Conservation (phyloP, 2,329 filamentous ascomycete species). For the Lasiodiplodia theobromae region DNA sequence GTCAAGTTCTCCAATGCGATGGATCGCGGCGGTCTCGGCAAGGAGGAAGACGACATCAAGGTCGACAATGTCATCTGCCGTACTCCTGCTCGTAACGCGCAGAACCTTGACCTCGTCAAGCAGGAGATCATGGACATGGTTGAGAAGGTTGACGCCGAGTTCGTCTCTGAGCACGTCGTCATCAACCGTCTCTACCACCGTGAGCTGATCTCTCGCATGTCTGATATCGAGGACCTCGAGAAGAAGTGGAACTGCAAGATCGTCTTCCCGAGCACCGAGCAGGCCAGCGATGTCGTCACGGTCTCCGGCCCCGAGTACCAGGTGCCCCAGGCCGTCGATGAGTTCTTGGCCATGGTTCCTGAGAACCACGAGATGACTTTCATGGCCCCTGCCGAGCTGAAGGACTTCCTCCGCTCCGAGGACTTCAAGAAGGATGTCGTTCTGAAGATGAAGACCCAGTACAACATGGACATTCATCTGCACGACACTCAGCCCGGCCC, state of each 20-base stretch:
- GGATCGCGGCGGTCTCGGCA: conserved; percentile 91
- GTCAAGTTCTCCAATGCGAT: conserved; percentile 99
- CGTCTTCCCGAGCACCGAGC: conserved; percentile 95
- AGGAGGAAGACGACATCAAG: conserved; percentile 97
- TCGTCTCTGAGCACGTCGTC: conserved; percentile 90
- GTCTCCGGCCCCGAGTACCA: conserved; percentile 98
- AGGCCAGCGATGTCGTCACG: conserved; percentile 93
- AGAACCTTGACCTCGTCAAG: conserved; percentile 96
- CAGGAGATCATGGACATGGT: conserved; percentile 99
- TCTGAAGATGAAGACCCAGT: conserved; percentile 85
- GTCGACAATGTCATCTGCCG: conserved; percentile 99
- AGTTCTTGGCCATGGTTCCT: conserved; percentile 96
- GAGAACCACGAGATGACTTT: conserved; percentile 93
- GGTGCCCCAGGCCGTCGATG: conserved; percentile 94
- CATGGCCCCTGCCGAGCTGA: conserved; percentile 75
- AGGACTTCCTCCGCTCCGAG: conserved; percentile 80
- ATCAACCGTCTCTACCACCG: conserved; percentile 96
- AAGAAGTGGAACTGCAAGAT: conserved; percentile 99
- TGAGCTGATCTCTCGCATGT: conserved; percentile 85
- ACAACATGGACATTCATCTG: conserved; percentile 86
- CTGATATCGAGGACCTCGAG: conserved; percentile 91
- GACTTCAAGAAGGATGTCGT: conserved; percentile 83
- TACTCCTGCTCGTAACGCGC: conserved; percentile 93
- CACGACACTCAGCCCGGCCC: conserved; percentile 58
- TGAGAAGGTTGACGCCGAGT: conserved; percentile 95